Evolutionary conservation across 192 early-diverging fungal genomes (phyloP).

Genomic region (Backusella liffmaniae): DNA sequence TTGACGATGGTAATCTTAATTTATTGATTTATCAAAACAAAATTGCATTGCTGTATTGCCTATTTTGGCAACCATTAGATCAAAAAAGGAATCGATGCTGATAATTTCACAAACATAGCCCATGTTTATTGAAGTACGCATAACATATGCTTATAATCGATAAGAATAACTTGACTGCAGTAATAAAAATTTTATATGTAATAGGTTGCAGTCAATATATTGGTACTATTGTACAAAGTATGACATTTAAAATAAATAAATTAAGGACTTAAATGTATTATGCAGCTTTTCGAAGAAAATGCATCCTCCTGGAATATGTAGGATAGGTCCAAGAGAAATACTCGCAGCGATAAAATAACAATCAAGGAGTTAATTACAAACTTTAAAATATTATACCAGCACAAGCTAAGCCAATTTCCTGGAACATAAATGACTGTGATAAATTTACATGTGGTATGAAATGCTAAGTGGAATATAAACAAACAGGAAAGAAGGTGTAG

Average conservation of each 20-base stretch:
- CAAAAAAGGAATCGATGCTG: neutral
- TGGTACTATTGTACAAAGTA: neutral
- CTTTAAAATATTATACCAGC: neutral
- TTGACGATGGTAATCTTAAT: neutral
- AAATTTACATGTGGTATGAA: neutral
- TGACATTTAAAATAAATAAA: neutral
- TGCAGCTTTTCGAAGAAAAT: neutral
- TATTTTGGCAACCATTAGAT: neutral
- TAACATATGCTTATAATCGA: neutral
- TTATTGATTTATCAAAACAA: neutral
- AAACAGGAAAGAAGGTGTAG: neutral
- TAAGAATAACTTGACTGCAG: neutral
- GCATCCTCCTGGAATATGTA: neutral
- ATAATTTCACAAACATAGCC: neutral
- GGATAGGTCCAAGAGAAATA: neutral
- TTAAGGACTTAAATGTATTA: neutral
- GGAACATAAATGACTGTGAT: neutral
- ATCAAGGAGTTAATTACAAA: slow-evolving; percentile 6
- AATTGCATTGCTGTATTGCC: neutral
- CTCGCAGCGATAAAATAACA: neutral
- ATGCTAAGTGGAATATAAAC: neutral
- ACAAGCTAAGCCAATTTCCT: neutral
- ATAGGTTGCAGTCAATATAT: neutral
- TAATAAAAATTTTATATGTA: neutral
- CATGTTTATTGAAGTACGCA: neutral